Base-by-base conservation (phyloP, 768 basidiomycete genomes). In the Suillus tomentosus region DNA sequence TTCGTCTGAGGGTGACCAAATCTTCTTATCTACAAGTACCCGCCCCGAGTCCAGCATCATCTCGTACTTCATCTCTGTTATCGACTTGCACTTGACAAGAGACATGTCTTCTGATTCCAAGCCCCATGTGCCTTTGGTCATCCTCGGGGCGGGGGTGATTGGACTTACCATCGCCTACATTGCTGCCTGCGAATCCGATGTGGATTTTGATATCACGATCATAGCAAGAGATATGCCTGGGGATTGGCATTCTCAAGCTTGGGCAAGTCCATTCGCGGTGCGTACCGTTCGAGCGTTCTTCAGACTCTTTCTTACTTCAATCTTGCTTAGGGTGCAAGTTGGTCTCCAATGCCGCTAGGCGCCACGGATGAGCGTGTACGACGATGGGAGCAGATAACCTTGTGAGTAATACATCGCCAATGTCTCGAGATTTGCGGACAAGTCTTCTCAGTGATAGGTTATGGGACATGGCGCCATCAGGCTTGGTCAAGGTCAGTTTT, bases 241-340 rank as follows among this genome's bases (percentile, higher is more conserved):
- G 47, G 76, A 76, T 55, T 72, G 72, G 70, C 73, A 76, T 56
- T 83, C 81, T 5, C 82, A 82, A 60, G 80, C 76, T 5, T 84
- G 80, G 73, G 76, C 83, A 7, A 83, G 80, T 62, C 82, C 84
- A 22, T 84, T 82, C 72, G 83, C 84, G 62, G 83, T 82, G 64
- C 62, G 80, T 71, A 47, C 39, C 14, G 47, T 13, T 37, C 19
- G 47, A 27, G 62, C 43, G 19, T 14, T 19, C 63, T n/a, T 22
- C 15, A 34, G 43, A 27, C 47, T 22, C 53, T 51, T 22, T 15
- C 19, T 51, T 60, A 45, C 19, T 65, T 34, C 19, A n/a, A 34
- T 19, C 51, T 53, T 37, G n/a, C 3, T 2, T 60, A 83, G 82
- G 82, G 82, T n/a, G 82, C 81, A 34, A 78, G 78, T 63, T 84